A percentile compares a stretch with the other conserved stretches of the same genome.
Evolutionary conservation across 2,329 filamentous ascomycete species (phyloP).

Genomic region (Blumeria graminis): DNA sequence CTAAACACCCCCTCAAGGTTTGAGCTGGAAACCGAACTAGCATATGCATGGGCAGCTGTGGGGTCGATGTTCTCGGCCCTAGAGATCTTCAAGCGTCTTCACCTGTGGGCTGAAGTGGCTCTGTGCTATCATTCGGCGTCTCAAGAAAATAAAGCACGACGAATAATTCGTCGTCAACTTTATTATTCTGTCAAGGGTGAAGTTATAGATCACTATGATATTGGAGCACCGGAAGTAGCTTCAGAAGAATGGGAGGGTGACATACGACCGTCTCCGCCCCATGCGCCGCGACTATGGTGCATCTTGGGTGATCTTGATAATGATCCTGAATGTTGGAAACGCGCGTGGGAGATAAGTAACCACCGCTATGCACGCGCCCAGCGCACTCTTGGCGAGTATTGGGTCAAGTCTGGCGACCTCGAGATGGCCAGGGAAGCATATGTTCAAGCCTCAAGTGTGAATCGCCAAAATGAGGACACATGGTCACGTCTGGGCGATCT

Average conservation of each 20-base stretch:
- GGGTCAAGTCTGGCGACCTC: slow-evolving; percentile 42
- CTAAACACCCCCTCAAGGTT: slow-evolving; percentile 68
- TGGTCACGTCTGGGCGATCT: slow-evolving; percentile 89
- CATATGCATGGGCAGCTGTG: slow-evolving; percentile 72
- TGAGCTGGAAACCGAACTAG: slow-evolving; percentile 85
- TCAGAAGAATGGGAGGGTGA: slow-evolving; percentile 35
- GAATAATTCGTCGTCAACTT: slow-evolving; percentile 53
- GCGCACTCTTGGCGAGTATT: slow-evolving; percentile 59
- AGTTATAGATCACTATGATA: slow-evolving; percentile 17
- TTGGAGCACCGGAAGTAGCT: slow-evolving; percentile 27
- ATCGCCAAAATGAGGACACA: slow-evolving; percentile 55
- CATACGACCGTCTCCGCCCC: slow-evolving; percentile 42
- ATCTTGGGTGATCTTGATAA: slow-evolving; percentile 78
- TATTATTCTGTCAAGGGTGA: slow-evolving; percentile 36
- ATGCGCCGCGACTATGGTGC: slow-evolving; percentile 74
- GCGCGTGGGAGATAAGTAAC: slow-evolving; percentile 69
- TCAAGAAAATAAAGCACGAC: slow-evolving; percentile 57
- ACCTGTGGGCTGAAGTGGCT: slow-evolving; percentile 87
- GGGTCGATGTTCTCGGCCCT: slow-evolving; percentile 75
- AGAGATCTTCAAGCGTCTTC: slow-evolving; percentile 82
- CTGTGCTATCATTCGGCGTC: slow-evolving; percentile 38
- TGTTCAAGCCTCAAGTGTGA: slow-evolving; percentile 48
- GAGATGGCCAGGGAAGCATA: slow-evolving; percentile 55
- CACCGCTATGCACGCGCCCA: slow-evolving; percentile 68
- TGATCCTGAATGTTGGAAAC: slow-evolving; percentile 50